These are phyloP conservation scores for Chalaropsis thielavioides DNA, from an alignment of 2,329 filamentous ascomycete species.

Conservation along the genomic window DNA sequence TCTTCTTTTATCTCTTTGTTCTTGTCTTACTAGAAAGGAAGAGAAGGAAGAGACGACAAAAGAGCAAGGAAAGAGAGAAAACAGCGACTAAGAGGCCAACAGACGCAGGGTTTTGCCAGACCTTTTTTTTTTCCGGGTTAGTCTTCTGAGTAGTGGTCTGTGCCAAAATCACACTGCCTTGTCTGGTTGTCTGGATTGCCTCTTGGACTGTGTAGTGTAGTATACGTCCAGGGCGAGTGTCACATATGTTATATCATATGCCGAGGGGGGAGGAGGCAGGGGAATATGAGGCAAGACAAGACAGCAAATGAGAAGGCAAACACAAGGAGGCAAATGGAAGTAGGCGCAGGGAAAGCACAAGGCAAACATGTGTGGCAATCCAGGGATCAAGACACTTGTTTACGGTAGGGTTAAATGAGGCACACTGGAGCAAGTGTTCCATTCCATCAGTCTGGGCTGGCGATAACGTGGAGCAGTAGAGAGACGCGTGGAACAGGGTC, in stretches of 20 bases:
- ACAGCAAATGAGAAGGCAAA: neutral
- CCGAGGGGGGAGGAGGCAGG: neutral
- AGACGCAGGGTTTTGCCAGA: neutral
- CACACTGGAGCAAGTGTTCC: neutral
- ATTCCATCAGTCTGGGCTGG: neutral
- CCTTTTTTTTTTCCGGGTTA: neutral
- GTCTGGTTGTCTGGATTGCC: neutral
- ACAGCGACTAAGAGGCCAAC: neutral
- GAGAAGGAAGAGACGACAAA: neutral
- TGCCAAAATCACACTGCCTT: neutral
- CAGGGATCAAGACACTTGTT: neutral
- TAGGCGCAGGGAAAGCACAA: neutral
- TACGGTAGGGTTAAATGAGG: neutral
- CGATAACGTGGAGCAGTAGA: too few relatives aligned
- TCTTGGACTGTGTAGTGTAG: neutral
- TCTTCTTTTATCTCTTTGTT: neutral
- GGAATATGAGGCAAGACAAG: neutral
- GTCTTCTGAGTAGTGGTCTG: neutral
- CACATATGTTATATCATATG: neutral
- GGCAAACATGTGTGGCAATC: neutral
- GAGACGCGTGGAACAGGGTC: too few relatives aligned
- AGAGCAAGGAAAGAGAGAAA: neutral
- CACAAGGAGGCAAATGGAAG: neutral
- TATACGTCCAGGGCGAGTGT: neutral
- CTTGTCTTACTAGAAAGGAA: neutral